Evolutionary conservation across 495 filamentous ascomycete genomes (phyloP).

Genomic region (Barbatosphaeria neglecta): DNA sequence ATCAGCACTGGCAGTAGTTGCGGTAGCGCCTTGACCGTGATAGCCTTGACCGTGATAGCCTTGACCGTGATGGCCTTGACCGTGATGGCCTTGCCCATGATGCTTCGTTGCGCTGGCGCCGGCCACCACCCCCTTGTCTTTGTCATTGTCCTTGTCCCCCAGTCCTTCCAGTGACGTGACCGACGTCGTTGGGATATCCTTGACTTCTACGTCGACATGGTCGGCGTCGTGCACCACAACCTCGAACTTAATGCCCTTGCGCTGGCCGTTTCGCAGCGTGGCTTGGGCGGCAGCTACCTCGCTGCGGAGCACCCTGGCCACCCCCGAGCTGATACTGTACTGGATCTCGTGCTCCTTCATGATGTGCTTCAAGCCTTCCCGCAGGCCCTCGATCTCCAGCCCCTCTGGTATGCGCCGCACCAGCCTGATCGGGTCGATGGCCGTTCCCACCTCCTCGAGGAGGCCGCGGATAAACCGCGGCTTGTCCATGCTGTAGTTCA

Average conservation of each 20-base stretch:
- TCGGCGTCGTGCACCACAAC: slow-evolving; percentile 37
- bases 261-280: slow-evolving; percentile 60
- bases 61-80: too few relatives aligned
- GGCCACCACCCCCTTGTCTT: slow-evolving; percentile 8
- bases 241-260: slow-evolving; percentile 80
- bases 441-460: slow-evolving; percentile 84
- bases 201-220: slow-evolving; percentile 26
- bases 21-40: too few relatives aligned
- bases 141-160: too few relatives aligned
- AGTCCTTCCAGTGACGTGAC: slow-evolving; percentile 8
- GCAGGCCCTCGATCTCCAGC: slow-evolving; percentile 76
- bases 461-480: slow-evolving; percentile 86
- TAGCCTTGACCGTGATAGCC: too few relatives aligned
- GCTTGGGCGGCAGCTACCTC: slow-evolving; percentile 81
- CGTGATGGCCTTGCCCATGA: not conserved
- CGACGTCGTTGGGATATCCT: slow-evolving; percentile 10
- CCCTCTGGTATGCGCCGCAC: slow-evolving; percentile 86
- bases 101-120: slow-evolving; percentile 2
- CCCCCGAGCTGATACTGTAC: slow-evolving; percentile 77
- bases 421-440: slow-evolving; percentile 79
- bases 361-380: slow-evolving; percentile 73
- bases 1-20: not conserved
- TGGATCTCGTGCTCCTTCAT: slow-evolving; percentile 92
- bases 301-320: slow-evolving; percentile 71
- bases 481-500: slow-evolving; percentile 93